These are phyloP conservation scores for Spathaspora girioi DNA, from an alignment of 805 yeast genomes.

Conservation along the genomic window DNA sequence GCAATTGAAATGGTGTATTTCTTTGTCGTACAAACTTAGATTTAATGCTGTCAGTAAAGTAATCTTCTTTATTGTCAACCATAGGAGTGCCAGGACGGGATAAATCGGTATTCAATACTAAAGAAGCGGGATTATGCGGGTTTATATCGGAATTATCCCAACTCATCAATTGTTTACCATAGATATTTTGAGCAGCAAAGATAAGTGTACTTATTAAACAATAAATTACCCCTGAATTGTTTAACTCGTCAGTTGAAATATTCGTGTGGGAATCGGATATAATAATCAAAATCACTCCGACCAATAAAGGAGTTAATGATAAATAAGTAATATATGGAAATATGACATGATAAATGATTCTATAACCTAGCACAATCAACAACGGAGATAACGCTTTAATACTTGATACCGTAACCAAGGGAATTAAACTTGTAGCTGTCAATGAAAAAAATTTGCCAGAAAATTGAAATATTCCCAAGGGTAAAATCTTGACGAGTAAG, in stretches of 20 bases:
- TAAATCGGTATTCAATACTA: slow-evolving; percentile 23
- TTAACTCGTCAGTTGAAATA: slow-evolving; percentile 4
- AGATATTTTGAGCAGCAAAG: slow-evolving; percentile 83
- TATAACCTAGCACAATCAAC: slow-evolving; percentile 54
- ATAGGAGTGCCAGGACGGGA: slow-evolving; percentile 16
- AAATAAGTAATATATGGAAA: slow-evolving; percentile 50
- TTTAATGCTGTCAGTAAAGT: slow-evolving; percentile 1
- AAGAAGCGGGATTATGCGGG: slow-evolving; percentile 18
- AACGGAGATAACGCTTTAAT: slow-evolving; percentile 67
- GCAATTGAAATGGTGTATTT: slow-evolving; percentile 20
- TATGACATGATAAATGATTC: slow-evolving; percentile 45
- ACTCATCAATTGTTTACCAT: slow-evolving; percentile 75
- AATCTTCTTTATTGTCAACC: background rate
- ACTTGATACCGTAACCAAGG: slow-evolving; percentile 68
- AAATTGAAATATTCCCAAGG: slow-evolving; percentile 65
- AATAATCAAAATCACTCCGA: slow-evolving; percentile 53
- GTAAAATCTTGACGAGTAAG: slow-evolving; percentile 47
- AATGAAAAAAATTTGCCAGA: slow-evolving; percentile 60
- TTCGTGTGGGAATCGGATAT: slow-evolving; percentile 20
- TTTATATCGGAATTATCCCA: slow-evolving; percentile 32
- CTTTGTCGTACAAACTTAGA: slow-evolving; percentile 17
- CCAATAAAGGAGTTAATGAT: slow-evolving; percentile 48
- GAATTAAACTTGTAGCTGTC: slow-evolving; percentile 61
- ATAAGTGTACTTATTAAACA: slow-evolving; percentile 68
- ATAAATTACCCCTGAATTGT: slow-evolving; percentile 54